Base-by-base conservation (phyloP, 495 filamentous ascomycete species). In the Cetradonia linearis region DNA sequence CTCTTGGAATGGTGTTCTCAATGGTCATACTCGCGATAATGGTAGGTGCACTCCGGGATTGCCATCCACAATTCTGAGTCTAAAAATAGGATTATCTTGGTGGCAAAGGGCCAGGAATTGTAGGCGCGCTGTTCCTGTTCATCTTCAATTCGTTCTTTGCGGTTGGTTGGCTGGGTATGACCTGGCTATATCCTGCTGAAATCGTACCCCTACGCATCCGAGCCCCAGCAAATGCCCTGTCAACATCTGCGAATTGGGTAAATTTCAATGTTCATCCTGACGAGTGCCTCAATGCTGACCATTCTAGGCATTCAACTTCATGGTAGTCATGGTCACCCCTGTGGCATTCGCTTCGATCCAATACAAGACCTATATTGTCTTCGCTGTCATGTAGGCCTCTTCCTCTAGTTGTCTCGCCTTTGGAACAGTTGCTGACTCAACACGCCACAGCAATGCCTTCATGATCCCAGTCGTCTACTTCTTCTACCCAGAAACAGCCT, bases 91-190 rank as follows among this genome's bases (percentile, higher is more conserved):
- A 72, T 40, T 67, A 74, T 7, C 68, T 81, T 44, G 72, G 57
- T 18, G 61, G 62, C 25, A 62, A 61, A 62, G 55, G 69, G 7
- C 69, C 73, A 11, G 71, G 73, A 53, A 74, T 79, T 23, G 78
- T 74, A 3, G 80, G 79, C 16, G 75, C 78, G 0, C 76, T 83
- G 8, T 85, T 89, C 67, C 70, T 87, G 33, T 90, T 90, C 69
- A 73, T 87, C 27, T 89, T 87, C 76, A 86, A 85, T 68, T 85
- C 83, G 1, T 88, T 88, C 74, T 90, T 89, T 65, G 85, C 85
- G 5, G 73, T 87, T 59, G 86, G 86, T 18, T 89, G 86, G 86
- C 76, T 88, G 25, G 86, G 85, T 33, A 88, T 88, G 83, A 84
- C 83, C 56, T 86, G 77, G 85, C 73, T 90, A 27, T 90, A 89